Evolutionary conservation across 306 rosid genomes (phyloP), one percentile per base, ranked within the genome.

Genomic region (Calophaca sinica): DNA sequence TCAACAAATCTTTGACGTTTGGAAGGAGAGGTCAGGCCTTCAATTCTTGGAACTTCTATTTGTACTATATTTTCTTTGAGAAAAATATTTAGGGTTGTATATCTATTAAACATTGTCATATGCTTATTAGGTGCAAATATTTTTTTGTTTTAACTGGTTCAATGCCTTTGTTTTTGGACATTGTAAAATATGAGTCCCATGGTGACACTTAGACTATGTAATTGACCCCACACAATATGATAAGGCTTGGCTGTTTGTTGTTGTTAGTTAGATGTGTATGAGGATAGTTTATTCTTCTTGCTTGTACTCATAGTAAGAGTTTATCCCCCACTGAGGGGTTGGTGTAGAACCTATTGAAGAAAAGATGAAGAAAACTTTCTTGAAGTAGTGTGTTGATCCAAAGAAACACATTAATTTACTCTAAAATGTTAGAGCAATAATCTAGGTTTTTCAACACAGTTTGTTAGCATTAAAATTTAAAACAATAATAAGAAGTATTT

Each of bases 21-120:
- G 92, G 93, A 79, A 88, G 76, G 62, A 86, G 31, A 85, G 96
- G 99, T 94, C 50, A 79, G 84, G 26, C 65, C 69, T 77, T 52
- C 50, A 64, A 73, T 51, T 81, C 44, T 78, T 77, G 20, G 46
- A 64, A 31, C 12, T 74, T 84, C 38, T 33, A 10, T 44, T 79
- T 50, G 6, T 62, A 68, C 70, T 73, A 15, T 32, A 46, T 57
- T 75, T 12, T 55, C 31, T 80, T 57, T 75, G 49, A 61, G 52
- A 33, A 59, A 75, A 72, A 54, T 64, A 57, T 60, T 70, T 15
- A 7, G 70, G 49, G 60, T 39, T 32, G 32, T 58, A 14, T 46
- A 48, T 48, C 60, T 68, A 36, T 46, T 48, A 41, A 50, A 48
- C 52, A 15, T 15, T 46, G 44, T 46, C 11, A 63, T 45, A 67